phyloP scores from a whole-genome alignment of 352 stramenopile species.

The Phytophthora parvispora region DNA sequence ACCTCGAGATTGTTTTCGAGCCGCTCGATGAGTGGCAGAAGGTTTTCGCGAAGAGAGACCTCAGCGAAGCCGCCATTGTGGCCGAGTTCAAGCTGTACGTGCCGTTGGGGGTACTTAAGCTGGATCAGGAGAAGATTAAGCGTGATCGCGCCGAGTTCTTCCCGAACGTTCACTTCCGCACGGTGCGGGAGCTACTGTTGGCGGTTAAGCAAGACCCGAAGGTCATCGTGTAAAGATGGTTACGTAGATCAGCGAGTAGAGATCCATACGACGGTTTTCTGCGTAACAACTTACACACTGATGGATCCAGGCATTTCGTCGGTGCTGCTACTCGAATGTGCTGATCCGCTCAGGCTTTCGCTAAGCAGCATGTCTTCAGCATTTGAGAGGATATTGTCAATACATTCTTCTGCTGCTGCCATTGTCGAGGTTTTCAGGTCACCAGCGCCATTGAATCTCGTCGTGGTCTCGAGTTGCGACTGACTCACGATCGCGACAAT shows the following conservation, averaged over 20 bases:
- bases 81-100: constrained; percentile 31
- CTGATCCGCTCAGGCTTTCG: background rate
- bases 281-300: no score
- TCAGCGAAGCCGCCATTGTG: background rate
- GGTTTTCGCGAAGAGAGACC: constrained; percentile 11
- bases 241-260: no score
- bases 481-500: constrained; percentile 22
- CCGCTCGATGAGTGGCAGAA: constrained; percentile 26
- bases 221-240: constrained; percentile 20
- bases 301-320: background rate
- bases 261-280: no score
- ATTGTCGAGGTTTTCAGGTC: constrained; percentile 7
- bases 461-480: constrained; percentile 5
- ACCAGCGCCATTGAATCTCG: background rate
- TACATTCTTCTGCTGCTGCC: constrained; percentile 7
- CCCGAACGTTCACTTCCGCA: constrained; percentile 33
- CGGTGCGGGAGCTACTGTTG: constrained; percentile 31
- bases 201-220: constrained; percentile 31
- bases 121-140: constrained; percentile 41
- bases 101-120: background rate
- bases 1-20: constrained; percentile 34
- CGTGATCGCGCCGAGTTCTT: constrained; percentile 44
- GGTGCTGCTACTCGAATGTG: background rate
- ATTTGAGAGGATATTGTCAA: constrained; percentile 19
- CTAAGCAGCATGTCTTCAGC: constrained; percentile 25